Evolutionary conservation across 257 asterid genomes (phyloP), one percentile per base, ranked within the genome.

Genomic region (Capsicum baccatum): DNA sequence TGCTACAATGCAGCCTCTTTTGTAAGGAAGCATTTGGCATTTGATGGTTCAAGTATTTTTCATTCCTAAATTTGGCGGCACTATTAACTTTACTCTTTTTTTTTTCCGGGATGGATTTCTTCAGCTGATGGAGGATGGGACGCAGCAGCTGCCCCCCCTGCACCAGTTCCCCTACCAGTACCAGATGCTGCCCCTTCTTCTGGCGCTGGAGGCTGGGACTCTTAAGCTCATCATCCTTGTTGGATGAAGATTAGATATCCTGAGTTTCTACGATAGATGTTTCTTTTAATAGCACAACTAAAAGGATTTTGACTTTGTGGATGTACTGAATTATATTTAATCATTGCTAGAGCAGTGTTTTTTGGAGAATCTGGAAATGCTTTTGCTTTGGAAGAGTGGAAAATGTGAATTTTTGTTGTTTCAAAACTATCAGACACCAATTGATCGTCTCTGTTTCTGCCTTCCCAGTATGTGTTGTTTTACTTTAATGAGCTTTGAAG

Each of bases 121-220:
- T 47, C 68, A 62, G 79, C 67, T 63, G 86, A 67, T 64, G 86
- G 82, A 3, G 86, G 83, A 62, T 84, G 86, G 86, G 86, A 84
- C 0, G 0, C 47, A 3, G 86, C 83, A 59, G 50, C 58, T 21
- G 42, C 58, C 7, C 86, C 58, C 7, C 86, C 83, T 16, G 67
- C 50, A 50, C 26, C 56, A 17, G 86, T 48, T 52, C 62, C 80
- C 3, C 21, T 26, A 33, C 26, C 64, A 13, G 63, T 54, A 15
- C 21, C 64, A 52, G 81, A 54, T 52, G 62, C 6, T 2, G 9
- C 48, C 64, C 81, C 81, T 9, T 8, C 48, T 52, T 8, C 64
- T 54, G 81, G 64, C 17, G 50, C 81, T 17, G 0, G 48, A 78
- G 81, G 9, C 15, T 78, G 81, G 81, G 81, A 78, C 81, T 15